A percentile compares a stretch with the other conserved stretches of the same genome.
These are phyloP conservation scores for Abrus pulchellus DNA, from an alignment of 306 rosid genomes.

Conservation along the genomic window DNA sequence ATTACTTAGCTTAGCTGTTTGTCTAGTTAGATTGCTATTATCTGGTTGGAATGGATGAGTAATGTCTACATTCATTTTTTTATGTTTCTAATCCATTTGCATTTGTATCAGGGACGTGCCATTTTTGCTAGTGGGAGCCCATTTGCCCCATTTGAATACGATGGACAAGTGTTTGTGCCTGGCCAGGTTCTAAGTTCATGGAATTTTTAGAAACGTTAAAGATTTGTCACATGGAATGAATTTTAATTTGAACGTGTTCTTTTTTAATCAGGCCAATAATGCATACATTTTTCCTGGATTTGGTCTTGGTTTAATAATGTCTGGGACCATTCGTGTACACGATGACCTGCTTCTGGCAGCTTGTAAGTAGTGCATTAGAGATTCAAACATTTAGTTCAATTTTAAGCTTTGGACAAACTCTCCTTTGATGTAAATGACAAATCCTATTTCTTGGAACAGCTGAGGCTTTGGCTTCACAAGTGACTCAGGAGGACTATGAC, in stretches of 20 bases:
- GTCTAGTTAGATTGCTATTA: conserved; percentile 1
- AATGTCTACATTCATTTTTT: background rate
- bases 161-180: conserved; percentile 76
- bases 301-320: conserved; percentile 91
- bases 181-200: conserved; percentile 73
- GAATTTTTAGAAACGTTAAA: conserved; percentile 21
- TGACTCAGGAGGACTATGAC: conserved; percentile 69
- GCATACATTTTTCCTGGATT: conserved; percentile 98
- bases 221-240: background rate
- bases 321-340: conserved; percentile 88
- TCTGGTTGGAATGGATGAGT: conserved; percentile 24
- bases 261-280: conserved; percentile 77
- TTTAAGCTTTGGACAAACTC: background rate
- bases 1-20: background rate
- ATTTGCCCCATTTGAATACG: conserved; percentile 80
- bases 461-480: conserved; percentile 89
- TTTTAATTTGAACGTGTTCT: conserved; percentile 38
- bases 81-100: conserved; percentile 20
- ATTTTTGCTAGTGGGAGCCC: conserved; percentile 95
- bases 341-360: conserved; percentile 96
- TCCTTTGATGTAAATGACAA: conserved; percentile 5
- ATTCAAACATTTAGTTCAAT: conserved; percentile 28
- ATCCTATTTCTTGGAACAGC: conserved; percentile 67
- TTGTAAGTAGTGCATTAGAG: conserved; percentile 75
- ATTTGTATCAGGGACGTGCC: conserved; percentile 75